Percentiles rank a stretch among this genome's conserved stretches.
Conservation (phyloP, 805 yeast genomes). For the Candida rishiriensis region DNA sequence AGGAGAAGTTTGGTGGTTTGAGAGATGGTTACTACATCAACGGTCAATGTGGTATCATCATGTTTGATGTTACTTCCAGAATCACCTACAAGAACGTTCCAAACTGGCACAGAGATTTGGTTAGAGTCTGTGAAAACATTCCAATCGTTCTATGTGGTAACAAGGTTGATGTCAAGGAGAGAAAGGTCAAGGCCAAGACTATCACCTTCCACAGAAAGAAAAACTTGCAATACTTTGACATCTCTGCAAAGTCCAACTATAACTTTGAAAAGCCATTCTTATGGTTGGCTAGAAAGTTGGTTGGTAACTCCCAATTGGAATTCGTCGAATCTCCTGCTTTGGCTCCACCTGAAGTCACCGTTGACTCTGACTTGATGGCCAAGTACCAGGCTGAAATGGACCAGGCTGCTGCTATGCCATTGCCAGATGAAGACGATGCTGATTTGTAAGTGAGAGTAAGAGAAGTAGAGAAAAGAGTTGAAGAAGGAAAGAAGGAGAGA, state of each 20-base stretch:
- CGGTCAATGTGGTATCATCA: slow-evolving; percentile 99
- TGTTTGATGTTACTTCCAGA: slow-evolving; percentile 99
- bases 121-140: slow-evolving; percentile 99
- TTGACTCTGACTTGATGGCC: slow-evolving; percentile 93
- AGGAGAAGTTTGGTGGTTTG: slow-evolving; percentile 98
- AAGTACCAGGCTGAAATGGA: slow-evolving; percentile 99
- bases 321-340: slow-evolving; percentile 99
- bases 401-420: slow-evolving; percentile 98
- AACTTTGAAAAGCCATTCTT: slow-evolving; percentile 99
- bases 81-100: slow-evolving; percentile 99
- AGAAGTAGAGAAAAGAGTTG: background rate
- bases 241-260: slow-evolving; percentile 98
- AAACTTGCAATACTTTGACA: slow-evolving; percentile 98
- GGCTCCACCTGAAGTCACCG: slow-evolving; percentile 99
- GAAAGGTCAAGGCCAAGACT: slow-evolving; percentile 99
- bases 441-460: slow-evolving; percentile 62
- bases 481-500: background rate
- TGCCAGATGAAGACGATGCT: slow-evolving; percentile 99
- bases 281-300: slow-evolving; percentile 99
- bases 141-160: slow-evolving; percentile 99
- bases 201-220: slow-evolving; percentile 99
- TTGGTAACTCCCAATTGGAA: slow-evolving; percentile 96
- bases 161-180: slow-evolving; percentile 99
- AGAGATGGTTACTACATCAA: slow-evolving; percentile 99
- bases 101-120: slow-evolving; percentile 99